Base-by-base conservation (phyloP, 129 eudicot species). In the Helianthus tuberosus region DNA sequence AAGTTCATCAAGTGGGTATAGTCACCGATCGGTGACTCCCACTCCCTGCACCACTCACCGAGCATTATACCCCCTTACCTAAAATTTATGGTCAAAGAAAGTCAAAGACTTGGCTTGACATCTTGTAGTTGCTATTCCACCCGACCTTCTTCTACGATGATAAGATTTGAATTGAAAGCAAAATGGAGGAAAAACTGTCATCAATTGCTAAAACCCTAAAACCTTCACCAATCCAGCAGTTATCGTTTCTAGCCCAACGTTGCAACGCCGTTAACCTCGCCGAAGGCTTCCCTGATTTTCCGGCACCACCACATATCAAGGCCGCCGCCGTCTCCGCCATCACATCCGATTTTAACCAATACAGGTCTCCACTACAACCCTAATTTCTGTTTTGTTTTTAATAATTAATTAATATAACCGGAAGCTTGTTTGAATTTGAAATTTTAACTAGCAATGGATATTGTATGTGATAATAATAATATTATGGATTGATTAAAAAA, bases 281-380 rank as follows among this genome's bases (percentile, higher is more conserved):
- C 60, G 99, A 95, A 77, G 99, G 99, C 60, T 91, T 87, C 80
- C 99, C 99, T 39, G 97, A 95, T 80, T 91, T 91, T 27, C 87
- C 97, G 6, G 96, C 97, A 44, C 97, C 99, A 43, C 64, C 75
- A 0, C 89, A 77, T 82, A 57, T 95, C 72, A 95, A 95, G 79
- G 61, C 81, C 47, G 97, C 99, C n/a, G 99, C 99, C 86, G 80
- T 89, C 76, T 69, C 90, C 17, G 97, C 99, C 84, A 95, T 95
- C 66, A 67, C 69, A 13, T 87, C 97, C 71, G 99, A 91, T 77
- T 87, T 91, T 74, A 95, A 95, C 75, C 99, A 95, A 86, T 95
- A 95, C 92, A 85, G 96, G 99, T 94, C 57, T 5, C 15, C 8
- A 27, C 32, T 27, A 27, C n/a, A 27, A 27, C 32, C 32, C 32